Conservation (phyloP, 768 basidiomycete species). For the Mycena latifolia region DNA sequence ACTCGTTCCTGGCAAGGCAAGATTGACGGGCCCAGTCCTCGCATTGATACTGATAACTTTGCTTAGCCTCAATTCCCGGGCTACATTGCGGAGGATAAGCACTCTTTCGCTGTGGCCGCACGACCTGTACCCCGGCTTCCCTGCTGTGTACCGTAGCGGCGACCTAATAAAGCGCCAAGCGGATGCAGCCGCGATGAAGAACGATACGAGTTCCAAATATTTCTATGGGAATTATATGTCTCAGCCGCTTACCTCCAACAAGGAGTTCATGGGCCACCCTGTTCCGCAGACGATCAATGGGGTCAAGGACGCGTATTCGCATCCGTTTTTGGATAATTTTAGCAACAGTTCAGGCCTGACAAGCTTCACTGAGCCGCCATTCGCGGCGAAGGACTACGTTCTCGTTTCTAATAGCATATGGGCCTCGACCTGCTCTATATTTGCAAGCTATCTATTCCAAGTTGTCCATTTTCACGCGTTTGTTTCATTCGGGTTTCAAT, state of each 20-base stretch:
- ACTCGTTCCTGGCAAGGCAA: too few species aligned
- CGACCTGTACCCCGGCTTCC: slow-evolving; percentile 9
- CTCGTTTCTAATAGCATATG: slow-evolving; percentile 34
- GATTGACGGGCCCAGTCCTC: too few species aligned
- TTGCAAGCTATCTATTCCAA: slow-evolving; percentile 33
- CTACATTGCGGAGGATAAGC: too few species aligned
- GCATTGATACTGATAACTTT: too few species aligned
- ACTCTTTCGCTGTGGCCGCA: too few species aligned
- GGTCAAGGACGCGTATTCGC: slow-evolving; percentile 30
- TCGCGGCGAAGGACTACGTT: slow-evolving; percentile 30
- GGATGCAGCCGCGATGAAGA: slow-evolving; percentile 1
- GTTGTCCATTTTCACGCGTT: too few species aligned
- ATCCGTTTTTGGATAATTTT: slow-evolving; percentile 32
- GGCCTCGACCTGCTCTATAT: slow-evolving; percentile 33
- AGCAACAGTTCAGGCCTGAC: slow-evolving; percentile 31
- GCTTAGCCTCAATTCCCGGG: too few species aligned
- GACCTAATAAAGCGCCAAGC: slow-evolving; percentile 33
- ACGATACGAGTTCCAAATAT: slow-evolving; percentile 27
- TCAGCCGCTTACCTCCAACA: slow-evolving; percentile 22
- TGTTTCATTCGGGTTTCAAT: too few species aligned
- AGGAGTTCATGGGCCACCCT: slow-evolving; percentile 32
- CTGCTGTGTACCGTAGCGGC: slow-evolving; percentile 5
- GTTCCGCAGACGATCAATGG: slow-evolving; percentile 33
- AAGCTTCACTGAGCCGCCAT: slow-evolving; percentile 31
- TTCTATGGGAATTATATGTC: slow-evolving; percentile 28